Conservation (phyloP, 2,329 filamentous ascomycete species). For the Colletotrichum cuscutae region DNA sequence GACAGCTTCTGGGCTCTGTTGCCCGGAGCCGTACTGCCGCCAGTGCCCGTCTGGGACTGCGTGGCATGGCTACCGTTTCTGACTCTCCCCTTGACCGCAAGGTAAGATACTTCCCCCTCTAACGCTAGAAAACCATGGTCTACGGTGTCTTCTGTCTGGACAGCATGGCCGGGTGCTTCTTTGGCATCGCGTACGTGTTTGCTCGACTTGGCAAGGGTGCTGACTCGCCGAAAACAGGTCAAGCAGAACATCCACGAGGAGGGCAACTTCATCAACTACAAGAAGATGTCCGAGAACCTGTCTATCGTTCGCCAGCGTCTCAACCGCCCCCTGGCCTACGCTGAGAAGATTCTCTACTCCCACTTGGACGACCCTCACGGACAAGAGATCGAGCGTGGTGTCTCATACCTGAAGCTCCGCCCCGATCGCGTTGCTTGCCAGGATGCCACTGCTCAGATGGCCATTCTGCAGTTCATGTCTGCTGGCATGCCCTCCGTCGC, state of each 20-base stretch:
- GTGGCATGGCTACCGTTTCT: slow-evolving; percentile 84
- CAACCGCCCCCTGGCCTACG: slow-evolving; percentile 66
- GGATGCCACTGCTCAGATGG: slow-evolving; percentile 35
- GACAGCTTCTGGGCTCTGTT: slow-evolving; percentile 74
- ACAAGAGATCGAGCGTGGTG: slow-evolving; percentile 7
- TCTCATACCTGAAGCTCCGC: slow-evolving; percentile 23
- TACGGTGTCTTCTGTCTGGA: no score
- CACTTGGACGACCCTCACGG: slow-evolving; percentile 12
- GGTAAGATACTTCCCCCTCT: slow-evolving; percentile 58
- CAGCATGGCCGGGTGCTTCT: neutral
- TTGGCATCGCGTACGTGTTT: neutral
- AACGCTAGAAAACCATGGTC: no score
- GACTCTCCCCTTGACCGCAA: slow-evolving; percentile 91
- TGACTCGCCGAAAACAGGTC: slow-evolving; percentile 59
- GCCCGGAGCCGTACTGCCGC: slow-evolving; percentile 69
- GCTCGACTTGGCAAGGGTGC: neutral
- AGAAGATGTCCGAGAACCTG: slow-evolving; percentile 99
- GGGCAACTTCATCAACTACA: slow-evolving; percentile 98
- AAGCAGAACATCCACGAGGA: slow-evolving; percentile 98
- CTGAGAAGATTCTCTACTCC: slow-evolving; percentile 24
- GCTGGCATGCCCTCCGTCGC: slow-evolving; percentile 27
- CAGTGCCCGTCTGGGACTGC: slow-evolving; percentile 69
- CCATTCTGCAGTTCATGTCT: slow-evolving; percentile 36
- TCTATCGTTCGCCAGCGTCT: slow-evolving; percentile 88
- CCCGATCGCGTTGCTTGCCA: slow-evolving; percentile 31